Percentiles rank a stretch among this genome's conserved stretches.
phyloP scores from a whole-genome alignment of 805 yeast genomes.

The Nakazawaea holstii region DNA sequence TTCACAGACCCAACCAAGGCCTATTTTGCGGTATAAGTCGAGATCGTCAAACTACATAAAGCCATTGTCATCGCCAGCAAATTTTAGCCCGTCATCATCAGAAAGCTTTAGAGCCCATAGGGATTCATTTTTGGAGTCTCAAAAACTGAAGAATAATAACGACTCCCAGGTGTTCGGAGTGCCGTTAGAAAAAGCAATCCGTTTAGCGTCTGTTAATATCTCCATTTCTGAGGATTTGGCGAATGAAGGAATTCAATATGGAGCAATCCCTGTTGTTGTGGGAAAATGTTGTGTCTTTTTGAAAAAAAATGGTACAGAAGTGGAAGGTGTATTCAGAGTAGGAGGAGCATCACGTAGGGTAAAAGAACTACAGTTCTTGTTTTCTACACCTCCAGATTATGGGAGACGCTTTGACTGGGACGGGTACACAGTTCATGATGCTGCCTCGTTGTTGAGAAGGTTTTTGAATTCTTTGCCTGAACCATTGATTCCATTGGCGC shows the following conservation, averaged over 20 bases:
- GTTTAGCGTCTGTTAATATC: constrained; percentile 73
- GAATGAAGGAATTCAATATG: constrained; percentile 69
- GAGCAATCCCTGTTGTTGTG: constrained; percentile 87
- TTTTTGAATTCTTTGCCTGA: constrained; percentile 86
- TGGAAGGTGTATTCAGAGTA: constrained; percentile 89
- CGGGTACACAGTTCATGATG: constrained; percentile 93
- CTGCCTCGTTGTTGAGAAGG: constrained; percentile 84
- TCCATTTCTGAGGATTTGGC: constrained; percentile 52
- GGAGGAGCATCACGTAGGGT: constrained; percentile 89
- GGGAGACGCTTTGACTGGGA: constrained; percentile 90
- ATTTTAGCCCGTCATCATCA: constrained; percentile 32
- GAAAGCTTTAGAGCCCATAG: constrained; percentile 38
- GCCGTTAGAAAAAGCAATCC: constrained; percentile 62
- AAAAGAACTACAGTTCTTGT: constrained; percentile 75
- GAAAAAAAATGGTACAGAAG: constrained; percentile 69
- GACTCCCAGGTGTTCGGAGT: constrained; percentile 72
- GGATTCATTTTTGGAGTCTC: constrained; percentile 39
- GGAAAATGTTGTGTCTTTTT: constrained; percentile 90
- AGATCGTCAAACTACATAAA: constrained; percentile 42
- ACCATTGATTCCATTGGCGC: constrained; percentile 76
- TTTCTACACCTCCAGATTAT: constrained; percentile 83
- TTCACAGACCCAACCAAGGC: constrained; percentile 29
- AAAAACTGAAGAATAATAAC: constrained; percentile 37
- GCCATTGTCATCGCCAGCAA: constrained; percentile 19
- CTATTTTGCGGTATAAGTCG: constrained; percentile 44